phyloP scores from a whole-genome alignment of 805 yeast genomes.

The Ogataea parapolymorpha region DNA sequence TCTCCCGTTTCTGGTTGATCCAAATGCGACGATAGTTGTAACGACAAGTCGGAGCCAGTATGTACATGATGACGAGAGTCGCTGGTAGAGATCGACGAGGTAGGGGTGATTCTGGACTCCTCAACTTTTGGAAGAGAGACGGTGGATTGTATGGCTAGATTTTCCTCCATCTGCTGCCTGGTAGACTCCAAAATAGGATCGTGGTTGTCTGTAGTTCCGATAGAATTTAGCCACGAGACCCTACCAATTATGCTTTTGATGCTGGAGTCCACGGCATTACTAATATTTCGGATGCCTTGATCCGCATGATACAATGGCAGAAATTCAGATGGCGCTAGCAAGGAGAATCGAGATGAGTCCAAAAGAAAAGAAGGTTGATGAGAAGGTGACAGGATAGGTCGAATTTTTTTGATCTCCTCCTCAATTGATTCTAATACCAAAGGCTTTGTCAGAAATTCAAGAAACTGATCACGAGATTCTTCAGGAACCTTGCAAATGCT shows the following conservation, averaged over 20 bases:
- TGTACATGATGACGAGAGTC: conserved; percentile 13
- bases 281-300: conserved; percentile 34
- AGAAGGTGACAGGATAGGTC: conserved; percentile 5
- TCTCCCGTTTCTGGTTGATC: conserved; percentile 3
- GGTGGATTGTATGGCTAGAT: conserved; percentile 21
- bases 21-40: conserved; percentile 7
- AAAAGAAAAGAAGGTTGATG: conserved; percentile 8
- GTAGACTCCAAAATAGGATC: conserved; percentile 23
- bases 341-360: conserved; percentile 13
- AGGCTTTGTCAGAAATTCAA: conserved; percentile 18
- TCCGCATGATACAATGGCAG: conserved; percentile 33
- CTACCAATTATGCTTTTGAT: conserved; percentile 32
- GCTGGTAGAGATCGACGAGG: conserved; percentile 29
- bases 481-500: neutral
- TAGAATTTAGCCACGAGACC: conserved; percentile 29
- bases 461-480: neutral
- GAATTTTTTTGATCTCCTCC: conserved; percentile 21
- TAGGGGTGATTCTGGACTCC: conserved; percentile 28
- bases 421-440: conserved; percentile 28
- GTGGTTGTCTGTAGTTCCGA: conserved; percentile 8
- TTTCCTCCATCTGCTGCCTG: conserved; percentile 31
- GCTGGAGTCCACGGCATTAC: conserved; percentile 35
- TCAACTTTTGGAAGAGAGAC: conserved; percentile 8
- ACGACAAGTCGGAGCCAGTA: conserved; percentile 10
- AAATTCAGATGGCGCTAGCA: conserved; percentile 21